phyloP scores from a whole-genome alignment of 139 green algal genomes.

The Chara braunii region DNA sequence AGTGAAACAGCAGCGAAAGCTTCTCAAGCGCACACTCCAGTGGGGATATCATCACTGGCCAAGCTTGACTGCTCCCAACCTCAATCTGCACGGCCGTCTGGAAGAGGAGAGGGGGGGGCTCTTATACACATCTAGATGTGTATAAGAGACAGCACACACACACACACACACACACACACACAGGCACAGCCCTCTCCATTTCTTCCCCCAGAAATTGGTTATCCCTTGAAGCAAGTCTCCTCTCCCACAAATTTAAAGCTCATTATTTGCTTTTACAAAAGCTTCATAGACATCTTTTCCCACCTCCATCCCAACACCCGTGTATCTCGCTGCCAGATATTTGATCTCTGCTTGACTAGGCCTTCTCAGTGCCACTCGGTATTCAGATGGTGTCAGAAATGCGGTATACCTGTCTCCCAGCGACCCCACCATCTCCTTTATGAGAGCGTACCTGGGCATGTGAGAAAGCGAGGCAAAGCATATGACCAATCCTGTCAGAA shows the following conservation, averaged over 20 bases:
- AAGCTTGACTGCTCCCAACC: too few species aligned
- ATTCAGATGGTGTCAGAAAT: slow-evolving; percentile 6
- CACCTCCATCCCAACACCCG: slow-evolving; percentile 35
- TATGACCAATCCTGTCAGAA: too few species aligned
- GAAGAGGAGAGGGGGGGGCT: neutral
- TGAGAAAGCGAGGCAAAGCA: too few species aligned
- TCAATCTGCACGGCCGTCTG: too few species aligned
- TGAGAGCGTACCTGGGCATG: slow-evolving; percentile 1
- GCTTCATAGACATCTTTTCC: slow-evolving; percentile 1
- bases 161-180: neutral
- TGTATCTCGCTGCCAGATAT: slow-evolving; percentile 33
- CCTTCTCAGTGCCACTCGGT: slow-evolving; percentile 16
- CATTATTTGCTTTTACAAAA: neutral
- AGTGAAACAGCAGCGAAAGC: too few species aligned
- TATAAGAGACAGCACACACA: neutral
- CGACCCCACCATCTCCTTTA: slow-evolving; percentile 26
- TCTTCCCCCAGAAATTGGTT: too few species aligned
- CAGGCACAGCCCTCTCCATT: too few species aligned
- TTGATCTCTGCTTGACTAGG: slow-evolving; percentile 14
- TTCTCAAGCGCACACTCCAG: too few species aligned
- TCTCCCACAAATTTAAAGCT: too few species aligned
- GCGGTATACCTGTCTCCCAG: slow-evolving; percentile 17
- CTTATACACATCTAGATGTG: neutral
- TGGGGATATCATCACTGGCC: too few species aligned
- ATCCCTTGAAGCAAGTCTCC: too few species aligned